These are phyloP conservation scores for Yamagishiella unicocca DNA, from an alignment of 139 green algal species.

Conservation along the genomic window DNA sequence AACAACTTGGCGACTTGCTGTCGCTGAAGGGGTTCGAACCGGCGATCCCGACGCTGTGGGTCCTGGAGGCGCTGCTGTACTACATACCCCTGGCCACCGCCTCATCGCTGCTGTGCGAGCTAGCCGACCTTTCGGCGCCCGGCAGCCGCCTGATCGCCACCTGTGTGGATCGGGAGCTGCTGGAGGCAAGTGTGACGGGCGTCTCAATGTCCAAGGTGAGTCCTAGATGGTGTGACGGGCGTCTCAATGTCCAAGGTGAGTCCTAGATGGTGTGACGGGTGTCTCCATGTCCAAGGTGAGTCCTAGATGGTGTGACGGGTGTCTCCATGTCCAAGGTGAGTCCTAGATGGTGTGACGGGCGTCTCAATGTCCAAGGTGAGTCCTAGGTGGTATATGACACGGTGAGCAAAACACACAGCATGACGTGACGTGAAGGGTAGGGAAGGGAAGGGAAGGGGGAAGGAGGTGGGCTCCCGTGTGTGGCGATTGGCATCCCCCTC, in stretches of 20 bases:
- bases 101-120: neutral
- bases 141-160: slow-evolving; percentile 54
- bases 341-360: neutral
- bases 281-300: too few relatives aligned
- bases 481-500: neutral
- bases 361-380: too few relatives aligned
- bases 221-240: neutral
- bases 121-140: slow-evolving; percentile 32
- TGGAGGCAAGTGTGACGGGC: slow-evolving; percentile 32
- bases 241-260: too few relatives aligned
- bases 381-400: too few relatives aligned
- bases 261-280: neutral
- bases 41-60: slow-evolving; percentile 29
- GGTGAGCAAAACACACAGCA: too few relatives aligned
- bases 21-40: slow-evolving; percentile 4
- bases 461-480: neutral
- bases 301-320: neutral
- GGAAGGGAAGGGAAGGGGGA: neutral
- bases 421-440: neutral
- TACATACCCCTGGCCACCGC: slow-evolving; percentile 52
- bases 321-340: neutral
- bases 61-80: slow-evolving; percentile 59
- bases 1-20: slow-evolving; percentile 15
- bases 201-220: slow-evolving; percentile 14
- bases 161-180: slow-evolving; percentile 55